Evolutionary conservation across 805 yeast genomes (phyloP).

Genomic region (Teunomyces kruisii): DNA sequence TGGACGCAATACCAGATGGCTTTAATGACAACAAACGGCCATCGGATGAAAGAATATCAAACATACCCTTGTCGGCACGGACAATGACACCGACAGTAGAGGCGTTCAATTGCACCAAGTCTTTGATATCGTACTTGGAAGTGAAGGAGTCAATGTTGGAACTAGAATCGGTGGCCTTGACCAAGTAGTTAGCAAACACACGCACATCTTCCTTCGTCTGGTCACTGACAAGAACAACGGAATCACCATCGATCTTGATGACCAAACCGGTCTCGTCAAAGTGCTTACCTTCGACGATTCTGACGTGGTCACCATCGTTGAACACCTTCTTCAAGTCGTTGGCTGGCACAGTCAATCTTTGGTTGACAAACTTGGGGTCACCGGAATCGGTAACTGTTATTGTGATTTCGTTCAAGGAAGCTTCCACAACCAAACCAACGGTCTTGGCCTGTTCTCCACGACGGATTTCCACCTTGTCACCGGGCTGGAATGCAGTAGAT

Average conservation of each 20-base stretch:
- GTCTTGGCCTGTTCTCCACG: constrained; percentile 94
- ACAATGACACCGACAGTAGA: constrained; percentile 86
- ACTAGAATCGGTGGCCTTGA: constrained; percentile 88
- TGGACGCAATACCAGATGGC: constrained; percentile 81
- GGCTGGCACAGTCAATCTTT: constrained; percentile 77
- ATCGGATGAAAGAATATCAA: constrained; percentile 76
- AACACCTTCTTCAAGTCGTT: constrained; percentile 82
- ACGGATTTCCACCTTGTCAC: constrained; percentile 88
- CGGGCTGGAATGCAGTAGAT: constrained; percentile 70
- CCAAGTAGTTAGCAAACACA: constrained; percentile 87
- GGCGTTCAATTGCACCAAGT: constrained; percentile 83
- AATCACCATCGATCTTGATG: constrained; percentile 75
- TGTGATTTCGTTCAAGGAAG: constrained; percentile 56
- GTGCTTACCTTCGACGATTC: constrained; percentile 88
- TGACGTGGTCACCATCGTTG: constrained; percentile 90
- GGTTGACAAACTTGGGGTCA: constrained; percentile 55
- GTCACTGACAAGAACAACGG: constrained; percentile 86
- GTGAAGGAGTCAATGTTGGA: constrained; percentile 53
- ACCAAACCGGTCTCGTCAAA: constrained; percentile 94
- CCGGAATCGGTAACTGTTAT: constrained; percentile 52
- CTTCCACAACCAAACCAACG: constrained; percentile 71
- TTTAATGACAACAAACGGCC: constrained; percentile 71
- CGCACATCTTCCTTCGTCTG: constrained; percentile 86
- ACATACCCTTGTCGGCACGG: constrained; percentile 84
- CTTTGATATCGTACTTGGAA: constrained; percentile 83